Conservation (phyloP, 2,329 filamentous ascomycete species). For the Xylariaceae sp. region DNA sequence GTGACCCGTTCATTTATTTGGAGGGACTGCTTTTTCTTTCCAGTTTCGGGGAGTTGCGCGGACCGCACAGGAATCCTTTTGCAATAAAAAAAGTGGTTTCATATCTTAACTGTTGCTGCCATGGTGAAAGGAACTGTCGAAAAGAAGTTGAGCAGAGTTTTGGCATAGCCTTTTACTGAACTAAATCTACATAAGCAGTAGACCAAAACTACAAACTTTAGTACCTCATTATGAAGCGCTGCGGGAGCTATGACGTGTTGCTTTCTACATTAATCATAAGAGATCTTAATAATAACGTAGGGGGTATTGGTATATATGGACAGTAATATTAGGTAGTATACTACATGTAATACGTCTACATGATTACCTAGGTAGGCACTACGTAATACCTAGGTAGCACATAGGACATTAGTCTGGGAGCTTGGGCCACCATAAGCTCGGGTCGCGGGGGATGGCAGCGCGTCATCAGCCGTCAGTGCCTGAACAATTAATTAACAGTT, state of each 20-base stretch:
- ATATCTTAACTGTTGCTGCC: neutral
- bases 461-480: slow-evolving; percentile 32
- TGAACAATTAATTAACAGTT: slow-evolving; percentile 2
- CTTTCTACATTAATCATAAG: too few species aligned
- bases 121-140: neutral
- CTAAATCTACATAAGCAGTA: too few species aligned
- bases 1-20: neutral
- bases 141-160: neutral
- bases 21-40: slow-evolving; percentile 6
- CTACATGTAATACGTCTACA: too few species aligned
- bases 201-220: too few species aligned
- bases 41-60: slow-evolving; percentile 24
- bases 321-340: too few species aligned
- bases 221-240: too few species aligned
- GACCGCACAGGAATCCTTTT: slow-evolving; percentile 24
- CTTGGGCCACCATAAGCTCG: slow-evolving; percentile 9
- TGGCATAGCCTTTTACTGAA: too few species aligned
- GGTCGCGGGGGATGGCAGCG: neutral
- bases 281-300: too few species aligned
- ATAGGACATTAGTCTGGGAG: neutral
- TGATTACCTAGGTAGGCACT: too few species aligned
- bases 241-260: too few species aligned
- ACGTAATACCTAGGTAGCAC: too few species aligned
- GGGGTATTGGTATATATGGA: too few species aligned
- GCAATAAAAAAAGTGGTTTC: slow-evolving; percentile 34